Evolutionary conservation across 495 filamentous ascomycete genomes (phyloP).

Genomic region (Aspergillus bertholletiae): DNA sequence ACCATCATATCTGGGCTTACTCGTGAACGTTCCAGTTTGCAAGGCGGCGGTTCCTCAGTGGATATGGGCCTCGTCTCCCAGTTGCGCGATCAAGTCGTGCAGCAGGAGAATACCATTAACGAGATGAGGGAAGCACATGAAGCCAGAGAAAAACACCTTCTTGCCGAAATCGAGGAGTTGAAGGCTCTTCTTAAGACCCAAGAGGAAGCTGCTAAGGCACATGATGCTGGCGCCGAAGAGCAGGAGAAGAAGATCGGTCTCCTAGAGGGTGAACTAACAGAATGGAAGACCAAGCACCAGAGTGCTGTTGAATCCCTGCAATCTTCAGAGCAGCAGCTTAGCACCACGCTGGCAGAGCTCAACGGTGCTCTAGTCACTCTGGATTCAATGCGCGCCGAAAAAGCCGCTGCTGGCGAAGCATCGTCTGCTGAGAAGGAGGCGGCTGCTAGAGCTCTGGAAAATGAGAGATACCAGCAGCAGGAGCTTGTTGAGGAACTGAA

Average conservation of each 20-base stretch:
- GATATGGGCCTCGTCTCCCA: constrained; percentile 90
- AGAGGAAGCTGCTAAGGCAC: constrained; percentile 36
- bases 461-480: constrained; percentile 57
- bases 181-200: constrained; percentile 53
- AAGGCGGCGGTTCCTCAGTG: constrained; percentile 70
- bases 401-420: constrained; percentile 24
- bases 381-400: constrained; percentile 46
- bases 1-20: constrained; percentile 92
- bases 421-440: constrained; percentile 41
- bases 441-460: constrained; percentile 43
- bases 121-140: constrained; percentile 69
- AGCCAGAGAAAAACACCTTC: constrained; percentile 68
- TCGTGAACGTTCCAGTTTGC: constrained; percentile 84
- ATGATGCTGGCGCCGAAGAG: constrained; percentile 44
- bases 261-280: constrained; percentile 70
- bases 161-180: constrained; percentile 64
- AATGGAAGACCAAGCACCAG: constrained; percentile 74
- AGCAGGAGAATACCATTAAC: constrained; percentile 77
- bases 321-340: constrained; percentile 67
- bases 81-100: constrained; percentile 80
- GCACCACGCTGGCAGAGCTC: constrained; percentile 66
- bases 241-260: constrained; percentile 63
- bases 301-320: constrained; percentile 68
- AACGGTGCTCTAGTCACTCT: constrained; percentile 50
- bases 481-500: constrained; percentile 64